phyloP scores from a whole-genome alignment of 805 yeast species.

The Suhomyces prunicola region DNA sequence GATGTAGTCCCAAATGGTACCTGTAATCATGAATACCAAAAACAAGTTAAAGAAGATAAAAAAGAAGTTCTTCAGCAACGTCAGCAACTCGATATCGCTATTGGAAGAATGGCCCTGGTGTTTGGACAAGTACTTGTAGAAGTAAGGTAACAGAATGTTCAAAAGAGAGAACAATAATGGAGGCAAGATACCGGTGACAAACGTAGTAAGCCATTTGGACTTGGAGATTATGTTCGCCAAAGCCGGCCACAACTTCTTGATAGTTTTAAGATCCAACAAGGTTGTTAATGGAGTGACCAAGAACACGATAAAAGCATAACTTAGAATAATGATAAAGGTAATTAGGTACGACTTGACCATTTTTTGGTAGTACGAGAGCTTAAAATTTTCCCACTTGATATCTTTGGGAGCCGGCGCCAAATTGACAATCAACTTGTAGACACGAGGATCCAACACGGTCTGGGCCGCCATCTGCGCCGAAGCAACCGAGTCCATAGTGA shows the following conservation, averaged over 20 bases:
- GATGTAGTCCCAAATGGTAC: conserved; percentile 58
- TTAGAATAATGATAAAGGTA: conserved; percentile 43
- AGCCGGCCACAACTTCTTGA: conserved; percentile 56
- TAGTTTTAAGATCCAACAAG: conserved; percentile 52
- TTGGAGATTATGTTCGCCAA: conserved; percentile 51
- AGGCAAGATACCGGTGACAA: conserved; percentile 61
- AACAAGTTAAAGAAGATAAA: conserved; percentile 61
- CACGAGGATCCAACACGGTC: conserved; percentile 44
- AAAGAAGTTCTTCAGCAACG: conserved; percentile 56
- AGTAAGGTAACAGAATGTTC: conserved; percentile 53
- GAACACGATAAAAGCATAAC: conserved; percentile 51
- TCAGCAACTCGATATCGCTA: conserved; percentile 57
- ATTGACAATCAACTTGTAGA: conserved; percentile 38
- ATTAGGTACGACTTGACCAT: conserved; percentile 38
- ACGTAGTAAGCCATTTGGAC: conserved; percentile 50
- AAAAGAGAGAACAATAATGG: conserved; percentile 56
- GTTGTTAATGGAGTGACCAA: conserved; percentile 58
- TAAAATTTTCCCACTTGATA: conserved; percentile 45
- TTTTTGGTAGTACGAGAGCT: conserved; percentile 36
- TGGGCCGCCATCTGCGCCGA: conserved; percentile 51
- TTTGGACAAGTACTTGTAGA: conserved; percentile 48
- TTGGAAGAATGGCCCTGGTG: conserved; percentile 54
- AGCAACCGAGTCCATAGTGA: conserved; percentile 48
- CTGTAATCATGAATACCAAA: conserved; percentile 58
- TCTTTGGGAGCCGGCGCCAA: conserved; percentile 49